Evolutionary conservation across 2,329 filamentous ascomycete genomes (phyloP).

Genomic region (Pyricularia pennisetigena): DNA sequence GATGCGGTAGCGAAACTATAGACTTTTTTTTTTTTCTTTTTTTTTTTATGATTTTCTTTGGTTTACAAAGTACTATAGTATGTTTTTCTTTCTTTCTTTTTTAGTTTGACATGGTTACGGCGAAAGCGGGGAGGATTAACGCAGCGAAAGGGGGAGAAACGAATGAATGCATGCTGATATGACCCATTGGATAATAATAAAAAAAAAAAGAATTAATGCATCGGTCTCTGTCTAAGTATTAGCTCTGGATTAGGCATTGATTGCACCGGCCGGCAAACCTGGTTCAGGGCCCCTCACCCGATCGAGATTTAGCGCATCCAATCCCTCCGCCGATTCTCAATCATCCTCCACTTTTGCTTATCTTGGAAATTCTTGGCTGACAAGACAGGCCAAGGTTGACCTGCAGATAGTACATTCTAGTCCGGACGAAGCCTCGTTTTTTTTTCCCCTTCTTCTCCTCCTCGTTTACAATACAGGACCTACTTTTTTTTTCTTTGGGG

Average conservation of each 20-base stretch:
- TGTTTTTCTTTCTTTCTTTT: background rate
- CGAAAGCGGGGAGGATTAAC: background rate
- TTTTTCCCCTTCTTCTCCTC: background rate
- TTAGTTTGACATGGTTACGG: background rate
- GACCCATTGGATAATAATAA: too few relatives aligned
- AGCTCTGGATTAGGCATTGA: too few relatives aligned
- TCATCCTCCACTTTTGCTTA: background rate
- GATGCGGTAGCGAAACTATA: conserved; percentile 4
- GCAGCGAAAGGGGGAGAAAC: background rate
- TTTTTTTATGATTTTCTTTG: too few relatives aligned
- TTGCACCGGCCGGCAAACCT: background rate
- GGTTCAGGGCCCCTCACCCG: background rate
- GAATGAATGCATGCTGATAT: background rate
- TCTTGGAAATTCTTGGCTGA: background rate
- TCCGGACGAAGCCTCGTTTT: background rate
- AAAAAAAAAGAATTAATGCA: background rate
- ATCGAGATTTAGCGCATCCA: background rate
- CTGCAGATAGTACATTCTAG: background rate
- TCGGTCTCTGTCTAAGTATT: too few relatives aligned
- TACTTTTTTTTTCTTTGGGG: background rate
- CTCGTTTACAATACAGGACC: too few relatives aligned
- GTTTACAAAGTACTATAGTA: too few relatives aligned
- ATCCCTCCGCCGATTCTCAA: background rate
- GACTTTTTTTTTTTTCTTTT: background rate
- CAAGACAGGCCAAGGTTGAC: background rate